A percentile compares a stretch with the other conserved stretches of the same genome.
Evolutionary conservation across 163 green algal species (phyloP).

Genomic region (Chlamydomonas reinhardtii): DNA sequence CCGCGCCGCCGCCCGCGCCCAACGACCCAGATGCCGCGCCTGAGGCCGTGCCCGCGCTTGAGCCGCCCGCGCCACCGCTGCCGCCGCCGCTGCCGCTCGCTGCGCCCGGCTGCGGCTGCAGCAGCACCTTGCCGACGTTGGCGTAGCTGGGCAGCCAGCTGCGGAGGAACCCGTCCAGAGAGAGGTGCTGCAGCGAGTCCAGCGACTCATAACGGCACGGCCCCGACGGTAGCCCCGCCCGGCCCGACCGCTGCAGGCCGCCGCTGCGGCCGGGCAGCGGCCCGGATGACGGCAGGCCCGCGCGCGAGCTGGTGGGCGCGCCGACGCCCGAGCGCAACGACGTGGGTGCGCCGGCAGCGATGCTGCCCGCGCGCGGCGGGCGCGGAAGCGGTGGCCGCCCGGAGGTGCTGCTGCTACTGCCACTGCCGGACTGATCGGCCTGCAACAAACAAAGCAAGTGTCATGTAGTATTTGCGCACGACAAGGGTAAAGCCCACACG

Average conservation of each 20-base stretch:
- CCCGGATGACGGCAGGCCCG: background rate
- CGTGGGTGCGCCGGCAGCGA: too few species aligned
- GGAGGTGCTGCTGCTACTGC: background rate
- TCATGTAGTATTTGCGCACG: too few species aligned
- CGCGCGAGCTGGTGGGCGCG: too few species aligned
- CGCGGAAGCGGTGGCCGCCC: slow-evolving; percentile 26
- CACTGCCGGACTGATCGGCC: too few species aligned
- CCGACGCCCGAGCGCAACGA: too few species aligned
- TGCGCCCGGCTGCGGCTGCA: background rate
- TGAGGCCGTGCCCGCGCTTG: background rate
- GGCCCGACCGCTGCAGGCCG: background rate
- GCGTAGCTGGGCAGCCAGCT: slow-evolving; percentile 37
- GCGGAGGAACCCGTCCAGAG: slow-evolving; percentile 23
- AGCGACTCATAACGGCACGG: slow-evolving; percentile 44
- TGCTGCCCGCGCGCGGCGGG: background rate
- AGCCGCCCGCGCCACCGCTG: background rate
- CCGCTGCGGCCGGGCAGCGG: slow-evolving; percentile 1
- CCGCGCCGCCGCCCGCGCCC: background rate
- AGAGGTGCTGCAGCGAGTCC: slow-evolving; percentile 37
- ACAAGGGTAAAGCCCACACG: too few species aligned
- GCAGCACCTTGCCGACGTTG: slow-evolving; percentile 5
- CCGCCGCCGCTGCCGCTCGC: background rate
- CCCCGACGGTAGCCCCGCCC: background rate
- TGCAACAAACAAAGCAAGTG: too few species aligned
- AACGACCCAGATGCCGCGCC: background rate